Conservation (phyloP, 176 grass and related monocot species). For the Carex littledalei region DNA sequence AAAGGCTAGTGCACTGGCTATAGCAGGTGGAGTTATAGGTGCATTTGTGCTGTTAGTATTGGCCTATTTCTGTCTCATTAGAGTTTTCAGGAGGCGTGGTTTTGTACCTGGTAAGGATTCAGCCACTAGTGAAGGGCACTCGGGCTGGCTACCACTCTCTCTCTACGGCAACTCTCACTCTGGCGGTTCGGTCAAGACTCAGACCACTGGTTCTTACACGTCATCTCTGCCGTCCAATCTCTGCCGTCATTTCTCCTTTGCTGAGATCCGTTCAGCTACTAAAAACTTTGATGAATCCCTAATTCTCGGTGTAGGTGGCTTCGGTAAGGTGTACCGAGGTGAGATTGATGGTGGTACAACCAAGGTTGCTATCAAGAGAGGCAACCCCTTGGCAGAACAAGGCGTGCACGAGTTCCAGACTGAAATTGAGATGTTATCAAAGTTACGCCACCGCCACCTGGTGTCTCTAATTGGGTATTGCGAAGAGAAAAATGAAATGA, state of each 20-base stretch:
- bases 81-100: conserved; percentile 32
- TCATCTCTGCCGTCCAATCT: conserved; percentile 87
- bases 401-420: conserved; percentile 90
- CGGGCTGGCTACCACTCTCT: conserved; percentile 67
- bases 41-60: conserved; percentile 41
- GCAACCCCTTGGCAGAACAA: conserved; percentile 89
- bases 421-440: conserved; percentile 90
- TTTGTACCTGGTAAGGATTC: conserved; percentile 43
- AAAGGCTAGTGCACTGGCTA: conserved; percentile 27
- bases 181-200: conserved; percentile 51
- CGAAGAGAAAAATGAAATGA: conserved; percentile 90
- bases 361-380: conserved; percentile 87
- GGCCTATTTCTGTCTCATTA: conserved; percentile 45
- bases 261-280: conserved; percentile 75
- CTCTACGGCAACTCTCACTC: conserved; percentile 80
- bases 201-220: conserved; percentile 65
- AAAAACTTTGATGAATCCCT: conserved; percentile 81
- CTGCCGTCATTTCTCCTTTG: conserved; percentile 87
- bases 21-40: conserved; percentile 60
- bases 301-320: conserved; percentile 81
- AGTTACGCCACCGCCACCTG: conserved; percentile 83
- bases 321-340: conserved; percentile 81
- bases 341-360: conserved; percentile 64
- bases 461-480: conserved; percentile 91
- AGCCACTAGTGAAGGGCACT: conserved; percentile 63